Percentiles rank a stretch among this genome's conserved stretches.
Conservation (phyloP, 352 stramenopile species). For the Peronospora farinosa region DNA sequence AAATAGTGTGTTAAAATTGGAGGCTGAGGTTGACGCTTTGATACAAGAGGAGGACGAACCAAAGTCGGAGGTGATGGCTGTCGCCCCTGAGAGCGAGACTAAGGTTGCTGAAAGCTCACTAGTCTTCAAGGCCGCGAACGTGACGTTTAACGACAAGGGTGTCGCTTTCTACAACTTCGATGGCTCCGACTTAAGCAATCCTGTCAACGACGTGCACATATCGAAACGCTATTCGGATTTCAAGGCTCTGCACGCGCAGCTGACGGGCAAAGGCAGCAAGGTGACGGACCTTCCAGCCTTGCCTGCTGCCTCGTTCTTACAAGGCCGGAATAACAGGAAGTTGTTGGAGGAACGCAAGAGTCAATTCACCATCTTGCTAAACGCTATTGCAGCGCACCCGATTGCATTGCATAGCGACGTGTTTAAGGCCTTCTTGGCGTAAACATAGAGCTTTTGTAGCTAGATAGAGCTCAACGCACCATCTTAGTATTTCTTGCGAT, state of each 20-base stretch:
- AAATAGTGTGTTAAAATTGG: slow-evolving; percentile 5
- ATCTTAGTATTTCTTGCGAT: slow-evolving; percentile 7
- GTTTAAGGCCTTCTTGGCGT: slow-evolving; percentile 49
- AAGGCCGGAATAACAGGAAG: slow-evolving; percentile 46
- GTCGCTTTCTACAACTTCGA: slow-evolving; percentile 51
- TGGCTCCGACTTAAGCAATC: slow-evolving; percentile 34
- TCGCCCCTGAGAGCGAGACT: slow-evolving; percentile 9
- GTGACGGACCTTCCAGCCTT: slow-evolving; percentile 42
- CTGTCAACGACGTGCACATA: slow-evolving; percentile 41
- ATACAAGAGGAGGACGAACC: slow-evolving; percentile 10
- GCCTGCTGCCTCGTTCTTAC: slow-evolving; percentile 42
- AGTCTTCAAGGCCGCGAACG: slow-evolving; percentile 14
- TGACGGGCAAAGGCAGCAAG: slow-evolving; percentile 43
- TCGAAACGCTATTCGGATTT: slow-evolving; percentile 79
- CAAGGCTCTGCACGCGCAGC: slow-evolving; percentile 51
- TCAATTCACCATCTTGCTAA: slow-evolving; percentile 52
- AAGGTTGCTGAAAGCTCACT: slow-evolving; percentile 11
- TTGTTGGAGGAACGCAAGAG: slow-evolving; percentile 53
- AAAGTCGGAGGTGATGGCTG: slow-evolving; percentile 7
- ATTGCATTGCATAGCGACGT: slow-evolving; percentile 38
- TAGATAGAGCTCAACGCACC: slow-evolving; percentile 7
- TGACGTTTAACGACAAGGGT: slow-evolving; percentile 30
- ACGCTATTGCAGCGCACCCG: slow-evolving; percentile 46
- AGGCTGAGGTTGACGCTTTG: slow-evolving; percentile 1
- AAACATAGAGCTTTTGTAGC: slow-evolving; percentile 5